phyloP scores from a whole-genome alignment of 805 yeast species.

The Priceomyces haplophilus region DNA sequence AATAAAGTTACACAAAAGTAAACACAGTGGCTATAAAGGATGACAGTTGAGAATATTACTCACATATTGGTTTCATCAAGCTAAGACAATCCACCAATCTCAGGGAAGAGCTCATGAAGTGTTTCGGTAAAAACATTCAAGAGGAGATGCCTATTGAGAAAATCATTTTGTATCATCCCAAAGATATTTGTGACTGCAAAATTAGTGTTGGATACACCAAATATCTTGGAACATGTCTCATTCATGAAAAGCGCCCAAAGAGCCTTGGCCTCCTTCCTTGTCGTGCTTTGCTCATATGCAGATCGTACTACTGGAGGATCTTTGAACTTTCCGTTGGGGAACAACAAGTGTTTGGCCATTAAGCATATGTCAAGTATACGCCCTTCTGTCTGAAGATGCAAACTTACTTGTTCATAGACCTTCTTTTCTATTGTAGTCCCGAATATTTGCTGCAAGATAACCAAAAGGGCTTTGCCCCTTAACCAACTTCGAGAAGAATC shows the following conservation, averaged over 20 bases:
- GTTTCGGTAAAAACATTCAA: conserved; percentile 58
- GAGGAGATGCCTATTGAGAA: conserved; percentile 62
- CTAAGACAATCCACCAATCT: conserved; percentile 4
- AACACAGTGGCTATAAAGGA: too few species aligned
- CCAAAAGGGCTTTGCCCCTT: conserved; percentile 77
- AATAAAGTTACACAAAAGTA: too few species aligned
- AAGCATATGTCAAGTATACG: conserved; percentile 39
- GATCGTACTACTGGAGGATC: conserved; percentile 47
- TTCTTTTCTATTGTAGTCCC: conserved; percentile 85
- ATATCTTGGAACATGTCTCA: conserved; percentile 68
- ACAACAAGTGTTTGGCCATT: conserved; percentile 23
- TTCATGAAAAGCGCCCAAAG: conserved; percentile 55
- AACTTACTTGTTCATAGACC: conserved; percentile 44
- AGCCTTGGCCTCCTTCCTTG: conserved; percentile 56
- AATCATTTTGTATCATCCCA: conserved; percentile 69
- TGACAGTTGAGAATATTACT: too few species aligned
- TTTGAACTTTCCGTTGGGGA: conserved; percentile 49
- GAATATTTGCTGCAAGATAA: conserved; percentile 77
- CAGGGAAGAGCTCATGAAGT: conserved; percentile 45
- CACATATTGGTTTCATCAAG: too few species aligned
- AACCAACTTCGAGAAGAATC: conserved; percentile 70
- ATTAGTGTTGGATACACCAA: conserved; percentile 64
- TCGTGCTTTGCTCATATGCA: conserved; percentile 46
- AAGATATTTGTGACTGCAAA: conserved; percentile 61
- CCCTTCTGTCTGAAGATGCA: conserved; percentile 37